Evolutionary conservation across 1,284 basidiomycete species (phyloP), one percentile per base, ranked within the genome.

Genomic region (Austroboletus sp.): DNA sequence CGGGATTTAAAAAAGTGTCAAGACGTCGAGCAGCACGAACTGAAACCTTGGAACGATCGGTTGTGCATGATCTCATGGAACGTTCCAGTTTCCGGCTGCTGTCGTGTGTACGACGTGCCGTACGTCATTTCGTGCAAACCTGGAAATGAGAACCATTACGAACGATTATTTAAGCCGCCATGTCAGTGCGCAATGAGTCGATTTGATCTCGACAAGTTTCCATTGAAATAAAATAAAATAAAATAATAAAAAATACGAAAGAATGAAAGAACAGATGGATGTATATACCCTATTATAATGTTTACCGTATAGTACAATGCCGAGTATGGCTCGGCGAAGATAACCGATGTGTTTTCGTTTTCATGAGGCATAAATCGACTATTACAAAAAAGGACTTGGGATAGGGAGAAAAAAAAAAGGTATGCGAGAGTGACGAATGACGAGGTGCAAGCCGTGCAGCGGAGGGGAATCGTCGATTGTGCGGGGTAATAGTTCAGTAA

Each of bases 221-320:
- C 13, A 12, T 9, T 9, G 9, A 25, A 13, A 25, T 25, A 6
- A 21, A 15, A 30, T 23, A 32, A 43, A 34, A 26, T 13, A 34
- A 19, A 34, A 34, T 37, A 37, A 21, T 9, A 35, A 35, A 2
- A 37, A 7, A 17, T 13, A 11, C 9, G 6, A 9, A 23, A 36
- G 17, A 17, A 19, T 17, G 6, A 19, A 10, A 13, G 12, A 34
- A 11, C 10, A 13, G 29, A 30, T 30, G 12, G 2, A 25, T 11
- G 26, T 33, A 33, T 46, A 40, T 40, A 52, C 27, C 23, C 44
- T 35, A 60, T 58, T 62, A 58, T 52, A 35, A 43, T 38, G 32
- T 46, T 40, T 44, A 38, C 35, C 11, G 40, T 57, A 57, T 47
- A 30, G 32, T 62, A 62, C 60, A 55, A 49, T 58, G 34, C 45